Evolutionary conservation across 495 filamentous ascomycete species (phyloP), one percentile per base, ranked within the genome.

Genomic region (Penicillium angulare): DNA sequence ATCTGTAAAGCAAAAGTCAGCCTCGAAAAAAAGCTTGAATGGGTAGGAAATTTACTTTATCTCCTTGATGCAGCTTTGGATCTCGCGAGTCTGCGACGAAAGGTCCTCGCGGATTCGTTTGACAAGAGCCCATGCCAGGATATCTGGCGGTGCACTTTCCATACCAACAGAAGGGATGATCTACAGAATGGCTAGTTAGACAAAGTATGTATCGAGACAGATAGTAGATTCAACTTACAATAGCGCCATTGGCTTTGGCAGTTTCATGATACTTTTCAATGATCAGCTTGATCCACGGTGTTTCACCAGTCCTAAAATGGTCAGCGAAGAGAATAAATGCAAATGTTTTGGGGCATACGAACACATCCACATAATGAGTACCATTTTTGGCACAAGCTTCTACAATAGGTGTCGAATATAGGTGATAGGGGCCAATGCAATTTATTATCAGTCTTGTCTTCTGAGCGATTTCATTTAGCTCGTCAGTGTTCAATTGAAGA

Each of bases 321-420:
- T 36, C 8, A 56, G 20, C 53, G 9, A 20, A 47, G 6, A 17
- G 45, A 7, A 3, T 7, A 36, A 35, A 29, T 9, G 8, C 18
- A 22, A 6, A 31, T 36, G 29, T 6, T 45, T 15, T 32, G 24
- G 41, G 2, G 16, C n/a, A 7, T 2, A 65, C 73, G 61, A 48
- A 74, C 73, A 82, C 82, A 72, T 97, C 92, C 35, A 97, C 73
- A 64, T 96, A 96, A 65, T 96, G 91, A 10, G 92, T 96, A 18
- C 92, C 92, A 52, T 83, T 84, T 41, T 82, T 78, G 24, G 89
- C 90, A 65, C 92, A 97, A n/a, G 92, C 91, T 56, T 87, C 85
- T 46, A 97, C 83, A 16, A 91, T 89, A 34, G 80, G 79, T 38
- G 86, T 85, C 34, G 92, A 91, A 58, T 95, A 86, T 24, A 81